Evolutionary conservation across 805 yeast genomes (phyloP).

Genomic region (Saccharomyces paradoxus): DNA sequence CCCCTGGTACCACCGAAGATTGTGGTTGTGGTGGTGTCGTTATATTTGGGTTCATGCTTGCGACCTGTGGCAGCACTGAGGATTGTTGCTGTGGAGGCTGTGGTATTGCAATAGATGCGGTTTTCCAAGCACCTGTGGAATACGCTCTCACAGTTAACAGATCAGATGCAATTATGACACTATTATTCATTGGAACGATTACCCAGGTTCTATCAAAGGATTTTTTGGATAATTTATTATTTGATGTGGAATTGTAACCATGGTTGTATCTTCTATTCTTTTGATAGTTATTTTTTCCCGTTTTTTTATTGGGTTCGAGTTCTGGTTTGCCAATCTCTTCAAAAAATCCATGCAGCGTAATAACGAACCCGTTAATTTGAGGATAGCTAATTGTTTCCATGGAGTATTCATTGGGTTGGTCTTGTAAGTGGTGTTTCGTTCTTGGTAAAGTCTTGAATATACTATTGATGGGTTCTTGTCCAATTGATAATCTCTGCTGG

Average conservation of each 20-base stretch:
- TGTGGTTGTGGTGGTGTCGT: conserved; percentile 6
- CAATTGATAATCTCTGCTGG: conserved; percentile 51
- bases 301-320: conserved; percentile 20
- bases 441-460: conserved; percentile 65
- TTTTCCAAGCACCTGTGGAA: conserved; percentile 52
- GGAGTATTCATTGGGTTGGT: conserved; percentile 58
- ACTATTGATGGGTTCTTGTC: conserved; percentile 57
- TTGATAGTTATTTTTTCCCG: conserved; percentile 14
- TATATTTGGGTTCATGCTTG: conserved; percentile 1
- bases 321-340: conserved; percentile 59
- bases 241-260: conserved; percentile 23
- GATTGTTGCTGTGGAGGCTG: conserved; percentile 3
- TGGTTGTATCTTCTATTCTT: conserved; percentile 25
- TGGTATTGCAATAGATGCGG: not conserved
- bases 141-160: conserved; percentile 58
- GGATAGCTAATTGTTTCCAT: conserved; percentile 72
- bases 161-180: conserved; percentile 79
- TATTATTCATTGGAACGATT: conserved; percentile 60
- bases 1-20: conserved; percentile 1
- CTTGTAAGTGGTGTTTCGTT: conserved; percentile 61
- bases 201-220: conserved; percentile 82
- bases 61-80: conserved; percentile 1
- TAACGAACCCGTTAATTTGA: conserved; percentile 66
- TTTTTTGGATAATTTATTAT: conserved; percentile 44
- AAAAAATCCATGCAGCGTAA: conserved; percentile 77